Base-by-base conservation (phyloP, 139 green algal genomes). In the Trebouxia sp. region DNA sequence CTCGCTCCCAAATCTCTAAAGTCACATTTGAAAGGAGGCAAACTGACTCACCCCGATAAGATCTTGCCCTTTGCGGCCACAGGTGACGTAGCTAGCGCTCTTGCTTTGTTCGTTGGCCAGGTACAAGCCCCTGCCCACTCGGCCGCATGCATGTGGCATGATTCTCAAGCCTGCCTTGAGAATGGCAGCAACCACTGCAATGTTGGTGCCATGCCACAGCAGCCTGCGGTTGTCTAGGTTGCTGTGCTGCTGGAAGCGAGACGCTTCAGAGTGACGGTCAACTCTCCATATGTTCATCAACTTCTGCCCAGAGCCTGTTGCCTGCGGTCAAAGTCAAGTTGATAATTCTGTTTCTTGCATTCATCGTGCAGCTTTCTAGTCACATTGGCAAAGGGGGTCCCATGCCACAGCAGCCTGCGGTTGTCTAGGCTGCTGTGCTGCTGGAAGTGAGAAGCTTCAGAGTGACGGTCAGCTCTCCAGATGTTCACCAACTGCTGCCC, bases 181-280 rank as follows among this genome's bases (percentile, higher is more conserved):
- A 24, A 86, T 80, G 38, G 83, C 83, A 22, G 83, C 83, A 4
- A 86, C 83, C 38, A 83, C 78, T 17, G 83, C 83, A 38, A 86
- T 80, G 72, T 83, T 86, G 78, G 83, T 86, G 78, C 83, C 83
- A 39, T 86, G 83, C 83, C 83, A 86, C 55, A 86, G 78, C 78
- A 86, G 83, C 70, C 65, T 65, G 26, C 78, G 55, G 83, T 86
- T 86, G 48, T 30, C 35, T 28, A 86, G 41, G 1, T 42, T 56
- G 11, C 26, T 48, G 70, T 86, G 83, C 41, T 53, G 7, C 5
- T 17, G 24, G 58, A 86, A 86, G 0, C 43, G 37, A 11, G 58
- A 10, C 1, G 35, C 70, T 32, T 86, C 83, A 15, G 50, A 58
- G 12, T 79, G 42, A 24, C 83, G 55, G 12, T 81, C 45, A 6